Percentiles rank a stretch among this genome's conserved stretches.
Conservation (phyloP, 1,284 basidiomycete genomes). For the Ceratobasidium sp. region DNA sequence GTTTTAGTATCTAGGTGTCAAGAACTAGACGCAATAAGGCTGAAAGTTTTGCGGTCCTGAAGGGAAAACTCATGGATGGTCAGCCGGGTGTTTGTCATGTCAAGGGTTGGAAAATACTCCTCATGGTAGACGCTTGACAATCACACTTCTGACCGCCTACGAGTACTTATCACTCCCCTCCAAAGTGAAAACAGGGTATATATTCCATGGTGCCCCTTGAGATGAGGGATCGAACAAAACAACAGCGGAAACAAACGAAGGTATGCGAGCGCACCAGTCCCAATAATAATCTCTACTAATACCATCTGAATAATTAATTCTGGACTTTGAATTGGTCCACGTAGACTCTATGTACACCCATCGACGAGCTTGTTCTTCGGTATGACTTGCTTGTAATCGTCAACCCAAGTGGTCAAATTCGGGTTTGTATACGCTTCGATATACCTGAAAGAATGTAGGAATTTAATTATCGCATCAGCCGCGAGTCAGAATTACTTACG, state of each 20-base stretch:
- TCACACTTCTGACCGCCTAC: not conserved
- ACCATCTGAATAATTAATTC: no score
- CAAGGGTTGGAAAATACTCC: not conserved
- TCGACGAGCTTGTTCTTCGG: constrained; percentile 51
- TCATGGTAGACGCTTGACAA: not conserved
- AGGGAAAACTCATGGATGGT: not conserved
- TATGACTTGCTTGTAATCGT: constrained; percentile 65
- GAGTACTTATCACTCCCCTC: not conserved
- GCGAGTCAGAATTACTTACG: constrained; percentile 47
- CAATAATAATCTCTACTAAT: not conserved
- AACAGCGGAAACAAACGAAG: not conserved
- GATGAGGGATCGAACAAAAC: not conserved
- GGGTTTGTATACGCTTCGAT: constrained; percentile 52
- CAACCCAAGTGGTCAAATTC: constrained; percentile 47
- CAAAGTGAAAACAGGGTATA: constrained; percentile 28
- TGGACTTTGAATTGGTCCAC: no score
- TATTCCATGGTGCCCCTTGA: not conserved
- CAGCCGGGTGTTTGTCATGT: not conserved
- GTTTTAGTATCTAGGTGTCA: not conserved
- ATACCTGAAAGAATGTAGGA: constrained; percentile 46
- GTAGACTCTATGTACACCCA: constrained; percentile 36
- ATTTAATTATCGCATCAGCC: not conserved
- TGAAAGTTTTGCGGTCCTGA: not conserved
- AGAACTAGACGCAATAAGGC: not conserved
- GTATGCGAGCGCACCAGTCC: constrained; percentile 12